Base-by-base conservation (phyloP, 306 rosid species). In the Glycyrrhiza uralensis region DNA sequence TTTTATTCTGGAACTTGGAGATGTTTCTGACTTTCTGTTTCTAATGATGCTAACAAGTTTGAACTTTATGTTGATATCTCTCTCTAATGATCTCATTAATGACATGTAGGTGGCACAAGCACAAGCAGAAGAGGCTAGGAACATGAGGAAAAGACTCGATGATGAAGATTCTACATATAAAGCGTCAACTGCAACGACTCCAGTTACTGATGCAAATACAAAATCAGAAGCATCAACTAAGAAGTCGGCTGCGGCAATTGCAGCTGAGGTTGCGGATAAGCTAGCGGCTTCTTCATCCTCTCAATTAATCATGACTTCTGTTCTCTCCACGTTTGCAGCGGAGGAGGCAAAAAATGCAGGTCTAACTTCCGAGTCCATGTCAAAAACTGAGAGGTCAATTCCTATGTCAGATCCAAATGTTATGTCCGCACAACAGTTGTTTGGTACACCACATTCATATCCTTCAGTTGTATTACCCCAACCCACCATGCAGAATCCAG, bases 261-360 rank as follows among this genome's bases (percentile, higher is more conserved):
- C 98, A 14, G 98, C 98, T 14, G 85, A 81, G 86, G 96, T 92
- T 73, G 96, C 98, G 0, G 98, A 90, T 81, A 92, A 78, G 90
- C 95, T 92, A 45, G 74, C 96, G 13, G 96, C 98, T 73, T 92
- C 96, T 24, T 85, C 86, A 62, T 92, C 98, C 15, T 90, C 96
- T 62, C 98, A 92, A 55, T 61, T 88, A 56, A 92, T 92, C 74
- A 92, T 92, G 96, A 44, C 84, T 72, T 92, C 96, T 7, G 98
- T 92, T 72, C 98, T 92, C 72, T 85, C 92, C 22, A 76, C 95
- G 35, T 88, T 92, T 68, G 98, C 96, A 18, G 92, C 90, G 0
- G 89, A 92, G 81, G 95, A 83, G 87, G 92, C 96, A 22, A 90
- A 88, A 70, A 88, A 69, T 56, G 93, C 88, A 5, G 85, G 92